Percentiles rank a stretch among this genome's conserved stretches.
phyloP scores from a whole-genome alignment of 2,329 filamentous ascomycete species.

The Ascochyta fabae region DNA sequence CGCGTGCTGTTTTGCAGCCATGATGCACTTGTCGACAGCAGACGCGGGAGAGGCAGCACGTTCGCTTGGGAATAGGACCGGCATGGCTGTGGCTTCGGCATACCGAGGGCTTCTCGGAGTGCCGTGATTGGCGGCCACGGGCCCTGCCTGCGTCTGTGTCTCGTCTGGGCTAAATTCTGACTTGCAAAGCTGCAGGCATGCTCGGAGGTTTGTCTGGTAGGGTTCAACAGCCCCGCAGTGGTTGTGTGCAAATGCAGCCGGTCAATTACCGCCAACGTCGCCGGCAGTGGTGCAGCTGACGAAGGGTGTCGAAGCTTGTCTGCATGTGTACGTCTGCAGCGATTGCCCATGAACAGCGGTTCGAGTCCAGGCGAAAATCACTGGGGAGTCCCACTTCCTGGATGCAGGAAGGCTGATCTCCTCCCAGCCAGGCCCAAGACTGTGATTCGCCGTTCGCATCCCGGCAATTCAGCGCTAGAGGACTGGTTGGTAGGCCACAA shows the following conservation, averaged over 20 bases:
- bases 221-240: slow-evolving; percentile 8
- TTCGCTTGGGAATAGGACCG: slow-evolving; percentile 1
- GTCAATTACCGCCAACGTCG: neutral
- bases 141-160: slow-evolving; percentile 5
- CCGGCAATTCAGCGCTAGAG: slow-evolving; percentile 16
- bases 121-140: slow-evolving; percentile 14
- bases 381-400: slow-evolving; percentile 11
- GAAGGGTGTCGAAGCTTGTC: neutral
- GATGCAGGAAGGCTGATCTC: slow-evolving; percentile 18
- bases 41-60: slow-evolving; percentile 4
- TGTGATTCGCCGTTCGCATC: slow-evolving; percentile 20
- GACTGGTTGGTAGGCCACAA: slow-evolving; percentile 16
- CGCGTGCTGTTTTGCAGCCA: slow-evolving; percentile 5
- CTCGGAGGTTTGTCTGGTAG: slow-evolving; percentile 11
- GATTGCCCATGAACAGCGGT: slow-evolving; percentile 15
- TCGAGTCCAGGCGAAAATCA: slow-evolving; percentile 13
- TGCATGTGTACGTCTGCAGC: slow-evolving; percentile 11
- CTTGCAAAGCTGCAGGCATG: slow-evolving; percentile 11
- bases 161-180: slow-evolving; percentile 4
- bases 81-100: slow-evolving; percentile 11
- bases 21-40: neutral
- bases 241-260: slow-evolving; percentile 4
- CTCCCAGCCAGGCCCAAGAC: slow-evolving; percentile 12
- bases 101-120: slow-evolving; percentile 12
- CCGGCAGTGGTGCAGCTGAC: slow-evolving; percentile 8